Conservation (phyloP, 1,284 basidiomycete species). For the Marasmius sp. region DNA sequence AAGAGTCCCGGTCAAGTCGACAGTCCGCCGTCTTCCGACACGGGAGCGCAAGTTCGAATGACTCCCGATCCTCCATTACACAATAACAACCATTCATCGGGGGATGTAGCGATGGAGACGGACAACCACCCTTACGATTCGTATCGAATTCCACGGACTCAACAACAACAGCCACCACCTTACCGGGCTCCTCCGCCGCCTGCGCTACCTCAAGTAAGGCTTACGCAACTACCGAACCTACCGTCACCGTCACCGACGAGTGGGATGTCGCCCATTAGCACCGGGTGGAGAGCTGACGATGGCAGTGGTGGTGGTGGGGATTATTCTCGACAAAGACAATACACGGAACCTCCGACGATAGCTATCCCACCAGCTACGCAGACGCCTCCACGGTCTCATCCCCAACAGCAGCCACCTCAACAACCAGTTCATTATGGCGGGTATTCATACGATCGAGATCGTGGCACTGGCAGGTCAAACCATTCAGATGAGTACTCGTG, state of each 20-base stretch:
- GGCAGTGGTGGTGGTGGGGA: neutral
- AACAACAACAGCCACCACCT: too few relatives aligned
- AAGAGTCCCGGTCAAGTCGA: slow-evolving; percentile 12
- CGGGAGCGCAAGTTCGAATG: slow-evolving; percentile 7
- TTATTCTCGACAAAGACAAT: slow-evolving; percentile 1
- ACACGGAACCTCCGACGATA: slow-evolving; percentile 2
- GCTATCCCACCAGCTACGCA: neutral
- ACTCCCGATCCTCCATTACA: neutral
- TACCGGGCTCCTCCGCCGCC: neutral
- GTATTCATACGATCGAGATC: slow-evolving; percentile 12
- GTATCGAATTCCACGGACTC: neutral
- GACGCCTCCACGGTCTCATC: slow-evolving; percentile 4
- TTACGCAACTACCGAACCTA: neutral
- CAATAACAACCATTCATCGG: neutral
- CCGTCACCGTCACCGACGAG: neutral
- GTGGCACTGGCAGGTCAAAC: slow-evolving; percentile 3
- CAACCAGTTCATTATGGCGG: neutral
- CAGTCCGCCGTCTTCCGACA: slow-evolving; percentile 5
- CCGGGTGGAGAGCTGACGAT: neutral
- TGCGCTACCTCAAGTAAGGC: neutral
- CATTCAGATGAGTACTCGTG: neutral
- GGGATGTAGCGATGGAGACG: neutral
- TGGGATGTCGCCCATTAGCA: neutral
- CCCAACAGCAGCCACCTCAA: neutral
- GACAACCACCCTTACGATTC: neutral